phyloP scores from a whole-genome alignment of 2,329 filamentous ascomycete species.

The Alternaria ventricosa region DNA sequence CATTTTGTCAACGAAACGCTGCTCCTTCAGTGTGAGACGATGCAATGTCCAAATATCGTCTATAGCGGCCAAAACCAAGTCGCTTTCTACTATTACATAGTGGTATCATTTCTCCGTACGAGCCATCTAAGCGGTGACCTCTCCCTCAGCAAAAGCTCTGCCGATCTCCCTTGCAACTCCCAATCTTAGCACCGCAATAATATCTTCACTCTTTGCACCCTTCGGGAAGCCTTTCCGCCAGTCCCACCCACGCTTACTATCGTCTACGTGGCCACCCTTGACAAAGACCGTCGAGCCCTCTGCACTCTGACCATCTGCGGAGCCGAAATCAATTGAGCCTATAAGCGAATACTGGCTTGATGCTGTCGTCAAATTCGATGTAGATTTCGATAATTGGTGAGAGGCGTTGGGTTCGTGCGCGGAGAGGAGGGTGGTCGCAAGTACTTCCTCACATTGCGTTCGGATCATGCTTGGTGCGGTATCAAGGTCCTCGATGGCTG shows the following conservation, averaged over 20 bases:
- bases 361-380: slow-evolving; percentile 59
- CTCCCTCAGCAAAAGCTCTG: slow-evolving; percentile 71
- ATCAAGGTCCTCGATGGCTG: slow-evolving; percentile 79
- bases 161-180: slow-evolving; percentile 78
- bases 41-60: neutral
- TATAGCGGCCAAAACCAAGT: neutral
- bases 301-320: slow-evolving; percentile 38
- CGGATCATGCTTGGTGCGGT: slow-evolving; percentile 77
- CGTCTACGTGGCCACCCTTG: slow-evolving; percentile 32
- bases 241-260: slow-evolving; percentile 71
- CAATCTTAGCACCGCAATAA: slow-evolving; percentile 75
- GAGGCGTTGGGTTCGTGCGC: slow-evolving; percentile 57
- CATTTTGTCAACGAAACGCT: neutral
- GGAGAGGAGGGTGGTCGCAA: slow-evolving; percentile 75
- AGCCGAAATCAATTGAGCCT: slow-evolving; percentile 74
- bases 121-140: slow-evolving; percentile 51
- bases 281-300: slow-evolving; percentile 59
- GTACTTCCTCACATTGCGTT: slow-evolving; percentile 76
- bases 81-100: neutral
- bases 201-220: slow-evolving; percentile 67
- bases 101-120: neutral
- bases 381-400: slow-evolving; percentile 59
- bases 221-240: slow-evolving; percentile 68
- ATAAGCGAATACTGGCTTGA: slow-evolving; percentile 72
- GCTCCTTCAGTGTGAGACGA: neutral